phyloP scores from a whole-genome alignment of 805 yeast genomes.

The Sungouiella thailandica region DNA sequence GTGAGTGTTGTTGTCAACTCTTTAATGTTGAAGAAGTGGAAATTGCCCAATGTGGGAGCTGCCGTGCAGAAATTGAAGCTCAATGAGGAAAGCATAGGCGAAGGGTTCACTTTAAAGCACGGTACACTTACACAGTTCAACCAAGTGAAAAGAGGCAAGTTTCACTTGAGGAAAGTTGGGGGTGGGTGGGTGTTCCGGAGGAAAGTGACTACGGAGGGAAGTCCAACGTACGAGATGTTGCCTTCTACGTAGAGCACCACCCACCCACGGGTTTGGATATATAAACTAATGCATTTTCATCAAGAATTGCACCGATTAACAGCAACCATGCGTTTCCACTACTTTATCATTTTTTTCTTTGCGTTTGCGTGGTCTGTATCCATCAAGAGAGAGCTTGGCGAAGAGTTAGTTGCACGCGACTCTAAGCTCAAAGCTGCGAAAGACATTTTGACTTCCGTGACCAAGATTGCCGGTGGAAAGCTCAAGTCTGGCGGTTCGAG shows the following conservation, averaged over 20 bases:
- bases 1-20: conserved; percentile 85
- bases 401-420: neutral
- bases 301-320: too few species aligned
- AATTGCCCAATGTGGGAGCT: conserved; percentile 19
- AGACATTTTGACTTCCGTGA: neutral
- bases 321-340: too few species aligned
- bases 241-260: neutral
- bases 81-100: conserved; percentile 9
- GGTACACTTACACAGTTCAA: conserved; percentile 13
- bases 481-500: neutral
- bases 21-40: conserved; percentile 65
- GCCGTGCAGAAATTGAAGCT: conserved; percentile 1
- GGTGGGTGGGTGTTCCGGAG: neutral
- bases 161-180: neutral
- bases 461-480: neutral
- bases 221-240: conserved; percentile 1
- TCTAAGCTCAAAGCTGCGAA: neutral
- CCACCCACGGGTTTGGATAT: too few species aligned
- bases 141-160: conserved; percentile 3
- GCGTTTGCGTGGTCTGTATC: too few species aligned
- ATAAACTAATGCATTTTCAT: too few species aligned
- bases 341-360: too few species aligned
- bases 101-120: conserved; percentile 8
- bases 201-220: neutral
- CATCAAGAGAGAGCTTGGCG: neutral